A percentile compares a stretch with the other conserved stretches of the same genome.
Conservation (phyloP, 2,329 filamentous ascomycete genomes). For the Metarhizium humberi region DNA sequence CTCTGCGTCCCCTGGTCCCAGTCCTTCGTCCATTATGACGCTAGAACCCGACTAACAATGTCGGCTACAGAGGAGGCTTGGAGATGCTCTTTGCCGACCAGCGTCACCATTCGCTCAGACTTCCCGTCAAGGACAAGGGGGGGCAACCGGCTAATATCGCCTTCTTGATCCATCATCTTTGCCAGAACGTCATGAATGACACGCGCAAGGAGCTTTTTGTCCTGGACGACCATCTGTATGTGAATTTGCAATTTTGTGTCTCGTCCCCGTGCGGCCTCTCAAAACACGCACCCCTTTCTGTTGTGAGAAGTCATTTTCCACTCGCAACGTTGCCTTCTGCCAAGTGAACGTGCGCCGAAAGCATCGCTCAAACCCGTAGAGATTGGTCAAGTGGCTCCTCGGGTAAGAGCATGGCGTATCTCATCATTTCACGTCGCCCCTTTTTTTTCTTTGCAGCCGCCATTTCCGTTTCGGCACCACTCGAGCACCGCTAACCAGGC, state of each 20-base stretch:
- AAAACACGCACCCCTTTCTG: background rate
- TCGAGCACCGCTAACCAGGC: constrained; percentile 12
- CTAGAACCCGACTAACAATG: background rate
- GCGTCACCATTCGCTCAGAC: constrained; percentile 58
- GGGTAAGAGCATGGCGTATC: background rate
- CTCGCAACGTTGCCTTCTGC: background rate
- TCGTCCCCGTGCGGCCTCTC: background rate
- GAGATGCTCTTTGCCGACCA: constrained; percentile 89
- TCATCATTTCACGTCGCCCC: too few relatives aligned
- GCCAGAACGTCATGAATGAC: constrained; percentile 76
- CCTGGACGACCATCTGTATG: constrained; percentile 79
- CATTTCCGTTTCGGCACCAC: background rate
- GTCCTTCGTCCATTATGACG: background rate
- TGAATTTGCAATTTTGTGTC: constrained; percentile 16
- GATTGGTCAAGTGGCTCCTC: background rate
- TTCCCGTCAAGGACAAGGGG: constrained; percentile 54
- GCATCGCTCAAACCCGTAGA: background rate
- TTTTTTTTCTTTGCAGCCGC: too few relatives aligned
- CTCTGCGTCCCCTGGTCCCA: background rate
- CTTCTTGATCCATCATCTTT: constrained; percentile 70
- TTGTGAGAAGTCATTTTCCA: background rate
- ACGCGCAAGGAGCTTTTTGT: constrained; percentile 81
- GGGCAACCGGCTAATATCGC: constrained; percentile 59
- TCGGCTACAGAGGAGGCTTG: constrained; percentile 64
- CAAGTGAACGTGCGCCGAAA: background rate